phyloP scores from a whole-genome alignment of 2,329 filamentous ascomycete species.

The Xylaria sp. region DNA sequence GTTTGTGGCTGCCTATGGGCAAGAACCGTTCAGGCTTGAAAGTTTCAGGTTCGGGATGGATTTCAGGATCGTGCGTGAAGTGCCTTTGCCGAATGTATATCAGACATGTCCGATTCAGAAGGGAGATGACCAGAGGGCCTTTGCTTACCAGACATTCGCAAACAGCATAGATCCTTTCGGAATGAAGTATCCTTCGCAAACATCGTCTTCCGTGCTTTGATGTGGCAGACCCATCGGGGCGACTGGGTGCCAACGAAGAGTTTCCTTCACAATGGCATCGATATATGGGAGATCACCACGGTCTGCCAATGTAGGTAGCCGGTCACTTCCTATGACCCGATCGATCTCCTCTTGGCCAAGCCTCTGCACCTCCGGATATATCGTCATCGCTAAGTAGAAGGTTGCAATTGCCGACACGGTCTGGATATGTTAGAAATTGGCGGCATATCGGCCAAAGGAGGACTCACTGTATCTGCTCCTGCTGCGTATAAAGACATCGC shows the following conservation, averaged over 20 bases:
- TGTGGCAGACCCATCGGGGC: slow-evolving; percentile 43
- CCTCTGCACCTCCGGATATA: slow-evolving; percentile 57
- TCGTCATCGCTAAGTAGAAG: slow-evolving; percentile 61
- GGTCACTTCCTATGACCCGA: slow-evolving; percentile 45
- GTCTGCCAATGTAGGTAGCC: slow-evolving; percentile 42
- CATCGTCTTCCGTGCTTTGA: slow-evolving; percentile 29
- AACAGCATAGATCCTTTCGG: slow-evolving; percentile 36
- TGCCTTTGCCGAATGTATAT: slow-evolving; percentile 30
- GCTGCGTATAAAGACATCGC: slow-evolving; percentile 40
- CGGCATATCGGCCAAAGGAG: background rate
- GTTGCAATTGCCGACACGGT: slow-evolving; percentile 16
- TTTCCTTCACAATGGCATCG: slow-evolving; percentile 43
- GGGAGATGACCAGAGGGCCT: background rate
- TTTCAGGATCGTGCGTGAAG: slow-evolving; percentile 73
- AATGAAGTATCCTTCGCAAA: slow-evolving; percentile 33
- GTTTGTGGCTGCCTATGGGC: slow-evolving; percentile 32
- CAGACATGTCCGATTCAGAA: background rate
- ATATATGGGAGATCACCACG: slow-evolving; percentile 42
- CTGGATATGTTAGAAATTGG: background rate
- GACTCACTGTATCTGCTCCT: slow-evolving; percentile 40
- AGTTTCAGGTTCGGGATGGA: slow-evolving; percentile 60
- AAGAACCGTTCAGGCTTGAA: slow-evolving; percentile 53
- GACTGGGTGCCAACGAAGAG: slow-evolving; percentile 43
- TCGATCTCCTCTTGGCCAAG: slow-evolving; percentile 49
- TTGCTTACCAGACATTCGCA: slow-evolving; percentile 34